Conservation (phyloP, 2,329 filamentous ascomycete species). For the Raffaelea ambrosiae region DNA sequence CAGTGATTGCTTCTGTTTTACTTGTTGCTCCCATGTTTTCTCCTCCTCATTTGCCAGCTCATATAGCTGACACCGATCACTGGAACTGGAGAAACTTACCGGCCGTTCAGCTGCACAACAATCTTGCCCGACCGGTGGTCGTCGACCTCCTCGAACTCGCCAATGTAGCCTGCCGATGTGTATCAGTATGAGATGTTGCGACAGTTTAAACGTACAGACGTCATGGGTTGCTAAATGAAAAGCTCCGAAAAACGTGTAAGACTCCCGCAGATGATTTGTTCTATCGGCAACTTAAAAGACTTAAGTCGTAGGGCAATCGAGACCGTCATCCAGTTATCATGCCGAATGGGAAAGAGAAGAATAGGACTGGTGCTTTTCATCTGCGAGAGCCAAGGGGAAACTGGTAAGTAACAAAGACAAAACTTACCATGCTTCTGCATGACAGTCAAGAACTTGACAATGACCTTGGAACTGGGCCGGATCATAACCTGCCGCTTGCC, state of each 20-base stretch:
- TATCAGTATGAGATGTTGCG: slow-evolving; percentile 58
- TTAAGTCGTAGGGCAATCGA: slow-evolving; percentile 73
- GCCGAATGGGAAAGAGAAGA: slow-evolving; percentile 54
- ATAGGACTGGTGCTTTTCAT: slow-evolving; percentile 3
- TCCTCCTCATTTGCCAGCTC: neutral
- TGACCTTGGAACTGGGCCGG: slow-evolving; percentile 98
- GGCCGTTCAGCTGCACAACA: slow-evolving; percentile 98
- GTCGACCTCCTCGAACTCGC: slow-evolving; percentile 98
- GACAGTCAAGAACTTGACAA: slow-evolving; percentile 96
- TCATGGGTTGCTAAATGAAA: slow-evolving; percentile 42
- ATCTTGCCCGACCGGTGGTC: slow-evolving; percentile 99
- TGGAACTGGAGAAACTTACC: slow-evolving; percentile 25
- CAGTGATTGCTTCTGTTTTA: neutral
- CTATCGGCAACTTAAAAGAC: slow-evolving; percentile 99
- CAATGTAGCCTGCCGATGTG: slow-evolving; percentile 73
- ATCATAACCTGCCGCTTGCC: slow-evolving; percentile 99
- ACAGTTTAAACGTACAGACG: slow-evolving; percentile 85
- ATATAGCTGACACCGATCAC: too few species aligned
- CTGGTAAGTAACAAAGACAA: slow-evolving; percentile 1
- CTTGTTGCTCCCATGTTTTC: neutral
- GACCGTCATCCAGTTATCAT: slow-evolving; percentile 99
- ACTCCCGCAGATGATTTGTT: slow-evolving; percentile 69
- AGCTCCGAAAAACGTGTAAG: slow-evolving; percentile 89
- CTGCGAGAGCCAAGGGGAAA: neutral
- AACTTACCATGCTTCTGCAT: slow-evolving; percentile 99